phyloP scores from a whole-genome alignment of 305 asterid genomes.

The Fraxinus latifolia region DNA sequence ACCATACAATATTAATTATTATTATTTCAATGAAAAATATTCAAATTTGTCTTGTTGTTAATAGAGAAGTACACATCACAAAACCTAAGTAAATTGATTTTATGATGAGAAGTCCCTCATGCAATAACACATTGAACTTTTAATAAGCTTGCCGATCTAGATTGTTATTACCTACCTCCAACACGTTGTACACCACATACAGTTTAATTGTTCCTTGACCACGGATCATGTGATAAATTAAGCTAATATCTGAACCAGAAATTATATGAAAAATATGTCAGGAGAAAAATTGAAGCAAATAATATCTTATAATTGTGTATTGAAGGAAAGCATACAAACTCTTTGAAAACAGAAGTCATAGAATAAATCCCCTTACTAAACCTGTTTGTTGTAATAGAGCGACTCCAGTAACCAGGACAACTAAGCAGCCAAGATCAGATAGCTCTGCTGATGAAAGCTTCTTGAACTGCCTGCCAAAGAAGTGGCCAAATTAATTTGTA shows the following conservation, averaged over 20 bases:
- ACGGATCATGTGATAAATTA: constrained; percentile 99
- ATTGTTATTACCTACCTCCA: constrained; percentile 65
- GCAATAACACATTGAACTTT: background rate
- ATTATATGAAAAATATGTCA: constrained; percentile 8
- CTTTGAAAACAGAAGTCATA: constrained; percentile 8
- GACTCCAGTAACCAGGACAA: constrained; percentile 70
- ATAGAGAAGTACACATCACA: background rate
- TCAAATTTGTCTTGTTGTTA: background rate
- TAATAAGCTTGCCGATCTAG: background rate
- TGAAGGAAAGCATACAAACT: background rate
- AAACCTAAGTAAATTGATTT: background rate
- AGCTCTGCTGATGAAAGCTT: constrained; percentile 86
- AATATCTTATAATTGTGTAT: background rate
- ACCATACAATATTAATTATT: background rate
- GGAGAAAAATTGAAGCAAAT: background rate
- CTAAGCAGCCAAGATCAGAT: constrained; percentile 85
- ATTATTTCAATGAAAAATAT: constrained; percentile 6
- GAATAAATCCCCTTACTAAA: constrained; percentile 28
- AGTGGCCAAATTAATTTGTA: constrained; percentile 59
- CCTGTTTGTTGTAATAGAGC: constrained; percentile 91
- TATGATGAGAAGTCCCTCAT: background rate
- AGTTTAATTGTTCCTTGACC: constrained; percentile 97
- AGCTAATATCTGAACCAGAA: constrained; percentile 76
- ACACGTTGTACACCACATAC: constrained; percentile 92
- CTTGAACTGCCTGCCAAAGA: constrained; percentile 97